Base-by-base conservation (phyloP, 2,329 filamentous ascomycete species). In the Apiospora aurea region DNA sequence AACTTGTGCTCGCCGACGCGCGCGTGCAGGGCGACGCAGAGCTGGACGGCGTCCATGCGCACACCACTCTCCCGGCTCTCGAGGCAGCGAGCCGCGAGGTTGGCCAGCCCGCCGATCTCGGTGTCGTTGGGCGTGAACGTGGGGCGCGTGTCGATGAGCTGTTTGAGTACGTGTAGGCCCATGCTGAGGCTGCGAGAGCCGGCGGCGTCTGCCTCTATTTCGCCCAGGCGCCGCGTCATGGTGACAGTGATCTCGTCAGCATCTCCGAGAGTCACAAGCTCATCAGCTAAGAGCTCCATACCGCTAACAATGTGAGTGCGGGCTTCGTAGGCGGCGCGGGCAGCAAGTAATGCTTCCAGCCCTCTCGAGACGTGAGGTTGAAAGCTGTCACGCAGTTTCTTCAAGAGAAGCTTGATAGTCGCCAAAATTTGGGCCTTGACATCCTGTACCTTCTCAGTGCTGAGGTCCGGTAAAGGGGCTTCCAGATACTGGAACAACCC, bases 401-500 rank as follows among this genome's bases (percentile, higher is more conserved):
- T 90, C 18, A 95, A 87, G 70, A 96, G 87, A 4, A 94, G 87
- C 78, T 93, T 92, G 78, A 95, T 90, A 0, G 93, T 93, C 1
- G 91, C 89, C 14, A 95, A 84, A 26, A 93, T 91, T 81, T 95
- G 93, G 7, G 91, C 89, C 81, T 93, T 94, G 72, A 94, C 86
- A 75, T 94, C 92, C 76, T 92, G 89, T 3, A 88, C 87, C 82
- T 93, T 94, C 74, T 93, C 89, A 0, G 89, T 81, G 5, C 88
- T 78, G 0, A 90, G 80, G 66, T 87, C 87, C 1, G 83, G 75
- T 6, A 91, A 80, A 2, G 88, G 88, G 26, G 89, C 87, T 79
- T 94, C 89, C 38, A 95, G 88, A 78, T 92, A 95, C 67, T 91
- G 89, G 73, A 95, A 92, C 26, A 94, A 86, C 0, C 91, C 92